Conservation (phyloP, 208 protist species). For the Borovskyia barvae region DNA sequence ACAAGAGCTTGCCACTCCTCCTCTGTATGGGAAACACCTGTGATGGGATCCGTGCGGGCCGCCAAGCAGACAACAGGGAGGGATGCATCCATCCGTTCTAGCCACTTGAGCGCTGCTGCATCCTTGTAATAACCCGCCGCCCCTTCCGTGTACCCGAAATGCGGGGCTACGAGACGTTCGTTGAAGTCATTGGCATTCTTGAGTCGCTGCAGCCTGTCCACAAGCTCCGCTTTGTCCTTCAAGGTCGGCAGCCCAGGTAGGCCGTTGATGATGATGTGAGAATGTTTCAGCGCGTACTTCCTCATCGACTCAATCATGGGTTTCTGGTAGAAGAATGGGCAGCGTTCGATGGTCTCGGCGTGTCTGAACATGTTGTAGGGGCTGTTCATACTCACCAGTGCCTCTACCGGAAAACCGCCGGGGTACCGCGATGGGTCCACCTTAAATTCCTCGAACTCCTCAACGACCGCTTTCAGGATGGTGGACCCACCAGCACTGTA, state of each 20-base stretch:
- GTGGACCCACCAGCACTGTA: slow-evolving; percentile 43
- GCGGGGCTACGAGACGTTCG: slow-evolving; percentile 38
- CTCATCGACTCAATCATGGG: slow-evolving; percentile 26
- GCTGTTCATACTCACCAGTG: slow-evolving; percentile 26
- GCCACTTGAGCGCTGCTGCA: slow-evolving; percentile 30
- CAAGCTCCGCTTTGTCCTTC: slow-evolving; percentile 17
- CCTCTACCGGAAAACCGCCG: slow-evolving; percentile 25
- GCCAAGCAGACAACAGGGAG: slow-evolving; percentile 45
- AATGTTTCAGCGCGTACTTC: slow-evolving; percentile 43
- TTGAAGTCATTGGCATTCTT: slow-evolving; percentile 41
- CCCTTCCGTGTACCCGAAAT: slow-evolving; percentile 42
- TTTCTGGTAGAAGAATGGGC: slow-evolving; percentile 31
- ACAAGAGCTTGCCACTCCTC: slow-evolving; percentile 42
- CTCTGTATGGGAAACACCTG: slow-evolving; percentile 11
- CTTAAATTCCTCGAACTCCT: slow-evolving; percentile 28
- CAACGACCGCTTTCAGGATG: slow-evolving; percentile 36
- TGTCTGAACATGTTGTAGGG: slow-evolving; percentile 54
- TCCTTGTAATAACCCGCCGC: slow-evolving; percentile 44
- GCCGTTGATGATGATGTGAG: slow-evolving; percentile 17
- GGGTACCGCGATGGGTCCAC: slow-evolving; percentile 15
- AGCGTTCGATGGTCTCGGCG: slow-evolving; percentile 18
- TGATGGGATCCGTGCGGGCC: slow-evolving; percentile 46
- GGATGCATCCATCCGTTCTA: slow-evolving; percentile 11
- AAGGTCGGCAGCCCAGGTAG: slow-evolving; percentile 16
- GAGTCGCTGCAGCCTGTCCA: slow-evolving; percentile 7